Conservation (phyloP, 2,329 filamentous ascomycete genomes). For the Scorias spongiosa region DNA sequence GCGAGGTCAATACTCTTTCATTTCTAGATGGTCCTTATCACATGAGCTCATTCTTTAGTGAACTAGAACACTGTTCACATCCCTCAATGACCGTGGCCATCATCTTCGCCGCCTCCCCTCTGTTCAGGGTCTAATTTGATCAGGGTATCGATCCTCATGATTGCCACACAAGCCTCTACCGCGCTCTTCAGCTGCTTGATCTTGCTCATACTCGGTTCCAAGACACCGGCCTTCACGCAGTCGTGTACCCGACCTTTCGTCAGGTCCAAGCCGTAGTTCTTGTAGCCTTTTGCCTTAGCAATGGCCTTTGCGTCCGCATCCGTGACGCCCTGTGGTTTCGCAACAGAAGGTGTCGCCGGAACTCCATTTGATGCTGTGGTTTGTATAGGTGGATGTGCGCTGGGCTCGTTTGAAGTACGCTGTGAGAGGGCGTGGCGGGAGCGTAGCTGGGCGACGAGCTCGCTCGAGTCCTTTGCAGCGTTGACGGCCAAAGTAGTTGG, state of each 20-base stretch:
- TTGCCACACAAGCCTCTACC: conserved; percentile 94
- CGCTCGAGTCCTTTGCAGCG: conserved; percentile 88
- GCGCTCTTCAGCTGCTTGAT: conserved; percentile 95
- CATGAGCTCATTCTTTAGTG: no score
- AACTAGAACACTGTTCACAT: no score
- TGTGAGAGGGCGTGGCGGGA: conserved; percentile 89
- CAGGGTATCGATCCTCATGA: conserved; percentile 98
- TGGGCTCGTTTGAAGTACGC: conserved; percentile 68
- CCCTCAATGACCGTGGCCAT: conserved; percentile 23
- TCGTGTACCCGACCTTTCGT: conserved; percentile 81
- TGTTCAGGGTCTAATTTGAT: conserved; percentile 94
- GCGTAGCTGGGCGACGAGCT: conserved; percentile 88
- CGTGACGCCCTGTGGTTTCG: conserved; percentile 11
- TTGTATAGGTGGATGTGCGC: conserved; percentile 8
- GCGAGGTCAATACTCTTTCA: no score
- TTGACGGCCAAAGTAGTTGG: conserved; percentile 96
- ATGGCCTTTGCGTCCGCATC: conserved; percentile 68
- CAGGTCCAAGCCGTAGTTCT: conserved; percentile 94
- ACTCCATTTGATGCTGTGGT: conserved; percentile 7
- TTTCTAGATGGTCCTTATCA: no score
- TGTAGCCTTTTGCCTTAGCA: conserved; percentile 91
- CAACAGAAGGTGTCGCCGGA: conserved; percentile 5
- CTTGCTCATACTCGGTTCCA: conserved; percentile 98
- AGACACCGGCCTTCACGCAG: conserved; percentile 81
- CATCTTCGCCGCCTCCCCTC: conserved; percentile 54